A percentile compares a stretch with the other conserved stretches of the same genome.
These are phyloP conservation scores for Aspergillus proliferans DNA, from an alignment of 2,329 filamentous ascomycete species.

Conservation along the genomic window DNA sequence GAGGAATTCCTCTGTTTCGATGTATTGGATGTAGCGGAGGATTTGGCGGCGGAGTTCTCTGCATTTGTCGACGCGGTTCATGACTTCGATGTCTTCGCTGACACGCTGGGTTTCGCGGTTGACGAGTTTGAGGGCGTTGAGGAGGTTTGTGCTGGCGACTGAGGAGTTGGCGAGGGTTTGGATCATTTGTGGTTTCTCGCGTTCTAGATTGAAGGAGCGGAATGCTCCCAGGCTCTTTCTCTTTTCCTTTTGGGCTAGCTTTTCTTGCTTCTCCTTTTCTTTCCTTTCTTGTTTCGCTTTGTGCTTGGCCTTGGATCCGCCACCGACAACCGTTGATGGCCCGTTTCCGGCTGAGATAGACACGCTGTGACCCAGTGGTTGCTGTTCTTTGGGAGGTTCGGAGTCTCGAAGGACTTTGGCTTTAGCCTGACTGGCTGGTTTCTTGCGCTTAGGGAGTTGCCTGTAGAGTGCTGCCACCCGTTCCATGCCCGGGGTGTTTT, in stretches of 20 bases:
- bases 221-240: constrained; percentile 35
- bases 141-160: constrained; percentile 82
- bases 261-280: constrained; percentile 49
- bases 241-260: constrained; percentile 47
- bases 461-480: constrained; percentile 73
- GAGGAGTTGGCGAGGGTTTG: constrained; percentile 82
- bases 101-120: constrained; percentile 85
- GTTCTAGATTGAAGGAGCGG: constrained; percentile 71
- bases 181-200: constrained; percentile 81
- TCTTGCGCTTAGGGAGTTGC: constrained; percentile 61
- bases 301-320: constrained; percentile 29
- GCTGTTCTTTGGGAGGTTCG: constrained; percentile 42
- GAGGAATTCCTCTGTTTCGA: constrained; percentile 86
- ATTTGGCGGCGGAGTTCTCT: constrained; percentile 80
- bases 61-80: constrained; percentile 75
- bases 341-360: constrained; percentile 35
- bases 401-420: constrained; percentile 81
- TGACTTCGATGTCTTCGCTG: constrained; percentile 71
- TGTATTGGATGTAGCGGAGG: constrained; percentile 83
- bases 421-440: constrained; percentile 66
- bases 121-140: constrained; percentile 80
- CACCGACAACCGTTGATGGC: constrained; percentile 31
- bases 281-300: constrained; percentile 42
- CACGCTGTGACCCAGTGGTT: constrained; percentile 32
- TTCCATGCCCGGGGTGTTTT: constrained; percentile 71